A percentile compares a stretch with the other conserved stretches of the same genome.
Evolutionary conservation across 164 flowering plant genomes (phyloP).

Genomic region (Saururus chinensis): DNA sequence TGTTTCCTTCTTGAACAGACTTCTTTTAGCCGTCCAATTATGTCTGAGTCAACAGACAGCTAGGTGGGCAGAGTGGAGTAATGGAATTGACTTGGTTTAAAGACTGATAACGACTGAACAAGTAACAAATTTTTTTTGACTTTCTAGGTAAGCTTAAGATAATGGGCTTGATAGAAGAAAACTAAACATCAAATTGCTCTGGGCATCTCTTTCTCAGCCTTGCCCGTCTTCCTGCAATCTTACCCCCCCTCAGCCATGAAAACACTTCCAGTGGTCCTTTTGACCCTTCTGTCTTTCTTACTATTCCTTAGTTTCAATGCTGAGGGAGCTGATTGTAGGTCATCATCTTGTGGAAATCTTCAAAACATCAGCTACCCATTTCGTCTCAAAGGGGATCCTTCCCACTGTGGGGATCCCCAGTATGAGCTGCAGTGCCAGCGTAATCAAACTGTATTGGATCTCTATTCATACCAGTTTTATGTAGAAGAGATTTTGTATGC

Average conservation of each 20-base stretch:
- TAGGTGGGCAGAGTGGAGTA: no score
- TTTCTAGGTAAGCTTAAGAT: no score
- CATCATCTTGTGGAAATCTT: neutral
- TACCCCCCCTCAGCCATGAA: neutral
- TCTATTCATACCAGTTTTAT: neutral
- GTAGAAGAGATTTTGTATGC: neutral
- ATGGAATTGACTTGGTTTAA: no score
- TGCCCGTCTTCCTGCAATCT: neutral
- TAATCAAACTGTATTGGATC: neutral
- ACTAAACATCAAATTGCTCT: no score
- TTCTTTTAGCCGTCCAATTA: no score
- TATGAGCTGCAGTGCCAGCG: neutral
- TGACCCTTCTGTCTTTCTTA: neutral
- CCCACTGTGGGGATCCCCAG: neutral
- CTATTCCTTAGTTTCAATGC: neutral
- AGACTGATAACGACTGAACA: no score
- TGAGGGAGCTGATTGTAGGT: neutral
- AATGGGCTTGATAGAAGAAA: no score
- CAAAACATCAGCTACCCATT: neutral
- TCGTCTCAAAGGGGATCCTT: neutral
- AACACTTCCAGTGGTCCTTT: neutral
- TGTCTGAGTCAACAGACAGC: no score
- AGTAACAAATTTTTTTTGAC: no score
- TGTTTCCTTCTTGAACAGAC: no score
- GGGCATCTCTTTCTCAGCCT: neutral